Conservation (phyloP, 805 yeast species). For the Candida nitratophila region DNA sequence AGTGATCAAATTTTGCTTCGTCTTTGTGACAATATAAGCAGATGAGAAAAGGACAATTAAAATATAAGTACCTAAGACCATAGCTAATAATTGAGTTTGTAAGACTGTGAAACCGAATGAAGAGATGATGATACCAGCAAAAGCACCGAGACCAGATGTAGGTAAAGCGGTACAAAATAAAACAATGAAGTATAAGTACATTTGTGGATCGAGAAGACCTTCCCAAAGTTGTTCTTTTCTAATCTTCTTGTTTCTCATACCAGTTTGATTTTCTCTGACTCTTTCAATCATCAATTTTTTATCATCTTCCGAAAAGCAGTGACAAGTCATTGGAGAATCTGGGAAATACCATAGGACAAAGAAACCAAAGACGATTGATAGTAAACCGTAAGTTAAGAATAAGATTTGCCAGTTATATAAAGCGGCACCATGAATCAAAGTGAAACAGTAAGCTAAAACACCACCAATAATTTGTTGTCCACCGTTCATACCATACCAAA, state of each 20-base stretch:
- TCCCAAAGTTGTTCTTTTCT: constrained; percentile 21
- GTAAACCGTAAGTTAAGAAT: constrained; percentile 22
- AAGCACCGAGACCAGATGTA: constrained; percentile 26
- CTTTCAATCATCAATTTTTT: constrained; percentile 22
- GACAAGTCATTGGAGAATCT: constrained; percentile 20
- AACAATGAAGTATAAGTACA: constrained; percentile 20
- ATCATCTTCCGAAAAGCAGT: constrained; percentile 26
- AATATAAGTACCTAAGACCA: constrained; percentile 27
- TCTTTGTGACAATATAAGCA: constrained; percentile 14
- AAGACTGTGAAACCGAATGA: constrained; percentile 24
- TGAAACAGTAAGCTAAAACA: constrained; percentile 19
- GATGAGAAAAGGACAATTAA: constrained; percentile 15
- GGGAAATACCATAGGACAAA: constrained; percentile 19
- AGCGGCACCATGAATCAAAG: constrained; percentile 13
- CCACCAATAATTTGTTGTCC: constrained; percentile 18
- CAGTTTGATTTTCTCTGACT: constrained; percentile 23
- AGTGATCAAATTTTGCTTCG: constrained; percentile 13
- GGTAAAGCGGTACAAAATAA: constrained; percentile 18
- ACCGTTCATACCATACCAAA: constrained; percentile 19
- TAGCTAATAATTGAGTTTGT: constrained; percentile 25
- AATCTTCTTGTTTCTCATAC: constrained; percentile 22
- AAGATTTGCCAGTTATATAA: constrained; percentile 22
- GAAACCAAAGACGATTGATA: constrained; percentile 23
- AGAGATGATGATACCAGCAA: constrained; percentile 21
- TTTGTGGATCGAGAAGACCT: constrained; percentile 15